Percentiles rank a stretch among this genome's conserved stretches.
These are phyloP conservation scores for Raphanus raphanistrum DNA, from an alignment of 345 rosid species.

Conservation along the genomic window DNA sequence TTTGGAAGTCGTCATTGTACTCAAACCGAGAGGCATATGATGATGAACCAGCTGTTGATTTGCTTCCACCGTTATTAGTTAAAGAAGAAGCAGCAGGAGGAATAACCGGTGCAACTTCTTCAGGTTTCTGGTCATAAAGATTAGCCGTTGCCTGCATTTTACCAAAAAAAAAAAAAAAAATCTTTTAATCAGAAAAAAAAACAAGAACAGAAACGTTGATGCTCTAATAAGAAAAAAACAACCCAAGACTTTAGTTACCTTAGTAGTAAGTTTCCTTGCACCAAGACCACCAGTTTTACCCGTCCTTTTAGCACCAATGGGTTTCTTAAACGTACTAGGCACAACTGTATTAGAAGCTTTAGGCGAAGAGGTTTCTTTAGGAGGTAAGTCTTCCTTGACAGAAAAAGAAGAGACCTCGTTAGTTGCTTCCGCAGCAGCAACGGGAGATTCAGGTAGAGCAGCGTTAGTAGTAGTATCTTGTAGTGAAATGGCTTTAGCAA, in stretches of 20 bases:
- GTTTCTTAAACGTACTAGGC: conserved; percentile 62
- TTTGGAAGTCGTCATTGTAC: conserved; percentile 56
- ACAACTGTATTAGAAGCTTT: conserved; percentile 48
- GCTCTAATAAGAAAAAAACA: not conserved
- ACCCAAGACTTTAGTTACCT: conserved; percentile 38
- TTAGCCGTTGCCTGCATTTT: conserved; percentile 65
- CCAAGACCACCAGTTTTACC: conserved; percentile 63
- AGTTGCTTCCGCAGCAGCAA: conserved; percentile 42
- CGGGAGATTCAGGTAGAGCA: conserved; percentile 41
- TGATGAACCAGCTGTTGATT: conserved; percentile 51
- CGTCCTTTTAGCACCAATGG: conserved; percentile 59
- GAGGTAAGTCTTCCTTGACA: conserved; percentile 44
- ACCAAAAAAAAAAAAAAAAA: not conserved
- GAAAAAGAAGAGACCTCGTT: conserved; percentile 47
- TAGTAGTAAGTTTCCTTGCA: conserved; percentile 72
- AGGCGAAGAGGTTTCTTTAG: conserved; percentile 49
- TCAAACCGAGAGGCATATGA: conserved; percentile 89
- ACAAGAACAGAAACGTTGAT: not conserved
- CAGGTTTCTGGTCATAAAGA: conserved; percentile 94
- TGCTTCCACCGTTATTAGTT: conserved; percentile 37
- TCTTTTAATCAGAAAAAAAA: not conserved
- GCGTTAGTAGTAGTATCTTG: conserved; percentile 36
- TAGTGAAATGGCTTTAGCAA: conserved; percentile 78
- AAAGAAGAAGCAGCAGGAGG: conserved; percentile 56
- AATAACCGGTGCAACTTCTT: conserved; percentile 56